These are phyloP conservation scores for Tetrahymena thermophila DNA, from an alignment of 73 alveolate species.

Conservation along the genomic window DNA sequence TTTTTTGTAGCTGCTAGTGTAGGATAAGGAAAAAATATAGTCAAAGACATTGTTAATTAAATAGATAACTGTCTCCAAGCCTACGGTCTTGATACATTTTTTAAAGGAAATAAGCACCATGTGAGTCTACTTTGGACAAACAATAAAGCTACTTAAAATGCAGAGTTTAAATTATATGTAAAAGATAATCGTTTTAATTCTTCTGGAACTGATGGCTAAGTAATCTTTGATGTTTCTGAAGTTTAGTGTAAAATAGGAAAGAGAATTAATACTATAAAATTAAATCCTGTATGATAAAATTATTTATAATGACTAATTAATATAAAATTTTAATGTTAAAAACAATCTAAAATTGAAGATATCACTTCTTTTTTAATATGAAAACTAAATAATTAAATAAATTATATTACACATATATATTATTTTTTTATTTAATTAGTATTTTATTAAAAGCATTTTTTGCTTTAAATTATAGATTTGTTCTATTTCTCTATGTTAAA, in stretches of 20 bases:
- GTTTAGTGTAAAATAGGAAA: not conserved
- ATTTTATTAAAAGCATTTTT: no score
- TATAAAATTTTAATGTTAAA: no score
- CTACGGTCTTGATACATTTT: not conserved
- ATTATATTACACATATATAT: no score
- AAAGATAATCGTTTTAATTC: not conserved
- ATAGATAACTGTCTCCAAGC: not conserved
- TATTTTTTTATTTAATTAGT: no score
- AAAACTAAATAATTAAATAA: no score
- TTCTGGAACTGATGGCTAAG: not conserved
- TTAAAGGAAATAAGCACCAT: not conserved
- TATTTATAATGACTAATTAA: no score
- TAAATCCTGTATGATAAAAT: not conserved
- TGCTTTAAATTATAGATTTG: no score
- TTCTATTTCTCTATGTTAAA: no score
- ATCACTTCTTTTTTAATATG: no score
- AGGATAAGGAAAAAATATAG: not conserved
- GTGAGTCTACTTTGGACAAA: not conserved
- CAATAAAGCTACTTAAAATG: not conserved
- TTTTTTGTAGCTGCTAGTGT: not conserved
- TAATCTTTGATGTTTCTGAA: not conserved
- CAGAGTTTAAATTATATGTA: not conserved
- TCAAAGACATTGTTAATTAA: not conserved
- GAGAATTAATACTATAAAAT: not conserved
- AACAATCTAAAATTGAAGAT: no score